phyloP scores from a whole-genome alignment of 345 rosid species.

The Bruguiera gymnorhiza region DNA sequence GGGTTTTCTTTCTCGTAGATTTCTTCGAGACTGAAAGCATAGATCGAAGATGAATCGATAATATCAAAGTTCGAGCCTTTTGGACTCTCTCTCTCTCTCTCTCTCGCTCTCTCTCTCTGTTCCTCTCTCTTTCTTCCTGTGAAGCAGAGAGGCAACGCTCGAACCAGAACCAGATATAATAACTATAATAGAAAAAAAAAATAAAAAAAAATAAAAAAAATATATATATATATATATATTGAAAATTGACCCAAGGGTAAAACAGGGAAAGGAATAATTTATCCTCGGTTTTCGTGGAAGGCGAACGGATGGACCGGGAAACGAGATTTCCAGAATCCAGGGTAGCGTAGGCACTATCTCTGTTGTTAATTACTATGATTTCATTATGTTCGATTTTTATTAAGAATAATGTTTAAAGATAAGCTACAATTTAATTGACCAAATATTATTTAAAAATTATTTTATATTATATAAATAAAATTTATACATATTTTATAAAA shows the following conservation, averaged over 20 bases:
- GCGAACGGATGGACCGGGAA: conserved; percentile 52
- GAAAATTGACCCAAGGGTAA: conserved; percentile 21
- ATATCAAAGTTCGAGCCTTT: conserved; percentile 25
- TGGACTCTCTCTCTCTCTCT: conserved; percentile 19
- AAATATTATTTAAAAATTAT: no score
- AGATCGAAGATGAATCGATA: conserved; percentile 43
- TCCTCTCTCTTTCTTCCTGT: conserved; percentile 19
- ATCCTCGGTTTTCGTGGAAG: conserved; percentile 48
- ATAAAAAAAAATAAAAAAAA: neutral
- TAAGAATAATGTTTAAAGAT: no score
- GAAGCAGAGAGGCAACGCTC: conserved; percentile 1
- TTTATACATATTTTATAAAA: no score
- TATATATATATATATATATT: neutral
- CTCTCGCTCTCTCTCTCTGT: conserved; percentile 26
- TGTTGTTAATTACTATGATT: no score
- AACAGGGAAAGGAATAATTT: conserved; percentile 29
- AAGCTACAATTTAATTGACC: no score
- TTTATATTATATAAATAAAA: no score
- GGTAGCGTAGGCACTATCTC: no score
- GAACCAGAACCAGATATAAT: conserved; percentile 11
- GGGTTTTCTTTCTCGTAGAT: conserved; percentile 41
- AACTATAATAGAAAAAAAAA: neutral
- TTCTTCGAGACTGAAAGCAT: conserved; percentile 41
- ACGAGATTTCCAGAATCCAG: conserved; percentile 37
- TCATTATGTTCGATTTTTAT: no score